These are phyloP conservation scores for Stephanodiscus minutulus DNA, from an alignment of 108 stramenopile species.

Conservation along the genomic window DNA sequence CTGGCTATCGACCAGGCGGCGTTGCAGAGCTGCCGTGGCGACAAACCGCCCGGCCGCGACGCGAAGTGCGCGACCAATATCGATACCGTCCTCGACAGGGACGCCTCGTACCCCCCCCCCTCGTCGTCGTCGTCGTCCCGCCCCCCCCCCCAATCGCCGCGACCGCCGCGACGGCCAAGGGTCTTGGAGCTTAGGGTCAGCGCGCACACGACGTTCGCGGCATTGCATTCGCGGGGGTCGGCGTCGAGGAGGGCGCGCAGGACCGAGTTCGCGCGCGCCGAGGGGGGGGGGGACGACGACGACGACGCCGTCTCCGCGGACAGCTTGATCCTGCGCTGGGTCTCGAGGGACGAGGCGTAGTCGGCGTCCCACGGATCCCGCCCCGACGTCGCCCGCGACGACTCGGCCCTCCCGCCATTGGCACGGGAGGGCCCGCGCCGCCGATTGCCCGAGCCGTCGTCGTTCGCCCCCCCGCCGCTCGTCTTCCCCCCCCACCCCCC, in stretches of 20 bases:
- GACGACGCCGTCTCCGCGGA: slow-evolving; percentile 11
- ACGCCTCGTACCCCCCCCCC: background rate
- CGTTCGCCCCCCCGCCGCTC: too few species aligned
- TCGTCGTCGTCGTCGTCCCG: background rate
- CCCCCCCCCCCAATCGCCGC: slow-evolving; percentile 10
- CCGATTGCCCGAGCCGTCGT: too few species aligned
- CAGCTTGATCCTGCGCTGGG: slow-evolving; percentile 60
- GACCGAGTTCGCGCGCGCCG: slow-evolving; percentile 40
- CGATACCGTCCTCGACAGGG: too few species aligned
- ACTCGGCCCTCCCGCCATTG: too few species aligned
- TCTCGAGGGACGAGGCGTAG: slow-evolving; percentile 50
- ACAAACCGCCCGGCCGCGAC: too few species aligned
- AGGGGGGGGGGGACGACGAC: background rate
- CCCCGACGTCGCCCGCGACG: background rate
- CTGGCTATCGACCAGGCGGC: too few species aligned
- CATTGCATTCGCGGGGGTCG: slow-evolving; percentile 64
- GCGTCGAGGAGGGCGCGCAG: slow-evolving; percentile 55
- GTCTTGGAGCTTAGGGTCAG: slow-evolving; percentile 78
- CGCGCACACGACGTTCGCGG: slow-evolving; percentile 79
- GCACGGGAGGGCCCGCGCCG: too few species aligned
- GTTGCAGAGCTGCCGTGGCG: slow-evolving; percentile 76
- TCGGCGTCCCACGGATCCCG: slow-evolving; percentile 60
- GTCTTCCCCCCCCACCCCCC: too few species aligned
- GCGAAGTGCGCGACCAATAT: too few species aligned
- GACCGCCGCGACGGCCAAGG: slow-evolving; percentile 19